These are phyloP conservation scores for Geotrichum australiense DNA, from an alignment of 1,139 yeast genomes.

Conservation along the genomic window DNA sequence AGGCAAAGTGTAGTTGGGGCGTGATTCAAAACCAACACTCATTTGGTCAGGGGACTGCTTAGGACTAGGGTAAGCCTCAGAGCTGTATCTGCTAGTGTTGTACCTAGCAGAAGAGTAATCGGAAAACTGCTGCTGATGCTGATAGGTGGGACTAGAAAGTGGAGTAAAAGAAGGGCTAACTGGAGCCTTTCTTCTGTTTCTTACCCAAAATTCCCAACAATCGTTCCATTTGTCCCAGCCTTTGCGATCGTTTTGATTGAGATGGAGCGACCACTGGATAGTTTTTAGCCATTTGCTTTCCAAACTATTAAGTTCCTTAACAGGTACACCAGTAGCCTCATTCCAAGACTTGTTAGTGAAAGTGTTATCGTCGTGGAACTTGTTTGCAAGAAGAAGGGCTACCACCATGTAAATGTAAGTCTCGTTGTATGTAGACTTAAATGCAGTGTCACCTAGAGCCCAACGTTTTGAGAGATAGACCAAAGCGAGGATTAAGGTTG, in stretches of 20 bases:
- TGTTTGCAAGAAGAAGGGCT: constrained; percentile 78
- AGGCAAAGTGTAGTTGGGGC: constrained; percentile 17
- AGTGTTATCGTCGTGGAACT: constrained; percentile 93
- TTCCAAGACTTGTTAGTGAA: constrained; percentile 94
- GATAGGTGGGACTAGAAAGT: background rate
- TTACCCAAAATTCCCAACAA: constrained; percentile 30
- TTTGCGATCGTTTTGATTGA: constrained; percentile 27
- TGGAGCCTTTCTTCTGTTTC: constrained; percentile 17
- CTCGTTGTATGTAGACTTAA: constrained; percentile 26
- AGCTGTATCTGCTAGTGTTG: background rate
- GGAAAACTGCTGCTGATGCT: constrained; percentile 4
- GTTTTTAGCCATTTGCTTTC: constrained; percentile 67
- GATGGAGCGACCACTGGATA: constrained; percentile 33
- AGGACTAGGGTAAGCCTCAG: constrained; percentile 15
- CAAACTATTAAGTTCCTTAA: constrained; percentile 51
- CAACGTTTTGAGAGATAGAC: constrained; percentile 57
- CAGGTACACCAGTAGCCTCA: constrained; percentile 78
- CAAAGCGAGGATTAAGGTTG: constrained; percentile 71
- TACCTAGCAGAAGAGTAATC: constrained; percentile 7
- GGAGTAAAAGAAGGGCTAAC: constrained; percentile 3
- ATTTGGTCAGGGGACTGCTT: constrained; percentile 13
- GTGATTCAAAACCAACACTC: constrained; percentile 7
- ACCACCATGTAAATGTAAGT: constrained; percentile 57
- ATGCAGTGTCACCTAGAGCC: constrained; percentile 29
- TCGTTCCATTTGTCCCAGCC: constrained; percentile 38